Evolutionary conservation across 139 green algal species (phyloP).

Genomic region (Auxenochlorella pyrenoidosa): DNA sequence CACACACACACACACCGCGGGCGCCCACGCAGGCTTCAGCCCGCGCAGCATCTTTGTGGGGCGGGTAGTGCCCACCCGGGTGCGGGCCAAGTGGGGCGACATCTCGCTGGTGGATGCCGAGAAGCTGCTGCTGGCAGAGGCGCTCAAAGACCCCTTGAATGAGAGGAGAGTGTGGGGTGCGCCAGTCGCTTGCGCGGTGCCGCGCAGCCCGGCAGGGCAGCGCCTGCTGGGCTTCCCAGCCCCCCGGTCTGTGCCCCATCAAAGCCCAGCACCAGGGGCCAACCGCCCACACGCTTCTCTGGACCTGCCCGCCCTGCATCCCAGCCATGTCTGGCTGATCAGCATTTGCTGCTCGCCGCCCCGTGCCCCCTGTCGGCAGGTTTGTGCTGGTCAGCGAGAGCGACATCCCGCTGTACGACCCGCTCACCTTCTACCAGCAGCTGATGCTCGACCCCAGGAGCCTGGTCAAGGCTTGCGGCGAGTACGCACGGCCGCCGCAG

Average conservation of each 20-base stretch:
- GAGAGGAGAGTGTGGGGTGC: background rate
- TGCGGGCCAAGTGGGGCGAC: slow-evolving; percentile 15
- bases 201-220: background rate
- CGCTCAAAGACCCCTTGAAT: slow-evolving; percentile 55
- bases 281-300: background rate
- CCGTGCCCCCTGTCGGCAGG: background rate
- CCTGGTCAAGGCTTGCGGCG: slow-evolving; percentile 40
- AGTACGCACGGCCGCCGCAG: too few species aligned
- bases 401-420: slow-evolving; percentile 54
- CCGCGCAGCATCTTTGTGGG: background rate
- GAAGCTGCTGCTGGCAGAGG: slow-evolving; percentile 43
- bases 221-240: background rate
- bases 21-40: background rate
- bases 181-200: background rate
- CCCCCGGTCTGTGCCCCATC: background rate
- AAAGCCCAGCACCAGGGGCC: too few species aligned
- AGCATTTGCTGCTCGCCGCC: background rate
- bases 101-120: slow-evolving; percentile 33
- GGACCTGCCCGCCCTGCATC: too few species aligned
- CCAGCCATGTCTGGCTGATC: background rate
- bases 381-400: slow-evolving; percentile 58
- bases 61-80: background rate
- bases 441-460: slow-evolving; percentile 36
- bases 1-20: too few species aligned
- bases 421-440: slow-evolving; percentile 53